These are phyloP conservation scores for Rhodotorula taiwanensis DNA, from an alignment of 768 basidiomycete species.

Conservation along the genomic window DNA sequence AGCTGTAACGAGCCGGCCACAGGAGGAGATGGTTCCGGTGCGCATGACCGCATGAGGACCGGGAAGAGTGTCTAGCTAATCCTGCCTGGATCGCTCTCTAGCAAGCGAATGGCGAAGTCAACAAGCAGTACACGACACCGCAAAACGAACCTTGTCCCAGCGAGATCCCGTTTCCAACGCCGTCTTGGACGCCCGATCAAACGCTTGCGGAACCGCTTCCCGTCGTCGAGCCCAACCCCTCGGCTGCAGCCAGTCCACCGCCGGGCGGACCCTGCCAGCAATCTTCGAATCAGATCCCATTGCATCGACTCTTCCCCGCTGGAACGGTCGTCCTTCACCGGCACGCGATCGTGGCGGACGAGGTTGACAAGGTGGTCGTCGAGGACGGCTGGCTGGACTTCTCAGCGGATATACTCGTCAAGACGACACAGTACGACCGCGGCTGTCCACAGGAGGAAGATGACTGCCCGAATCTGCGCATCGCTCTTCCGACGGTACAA, in stretches of 20 bases:
- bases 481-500: neutral
- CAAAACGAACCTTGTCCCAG: too few species aligned
- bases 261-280: neutral
- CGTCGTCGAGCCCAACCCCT: neutral
- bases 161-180: too few species aligned
- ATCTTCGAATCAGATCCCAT: neutral
- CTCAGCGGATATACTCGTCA: neutral
- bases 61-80: too few species aligned
- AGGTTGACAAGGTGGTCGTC: neutral
- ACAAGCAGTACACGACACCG: too few species aligned
- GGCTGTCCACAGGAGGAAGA: too few species aligned
- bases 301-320: constrained; percentile 14
- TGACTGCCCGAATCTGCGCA: too few species aligned
- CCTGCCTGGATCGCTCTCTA: too few species aligned
- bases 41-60: neutral
- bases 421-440: too few species aligned
- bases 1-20: too few species aligned
- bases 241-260: neutral
- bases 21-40: neutral
- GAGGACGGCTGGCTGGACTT: constrained; percentile 11
- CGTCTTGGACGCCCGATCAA: too few species aligned
- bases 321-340: constrained; percentile 9
- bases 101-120: too few species aligned
- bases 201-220: too few species aligned
- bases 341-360: neutral